These are phyloP conservation scores for Ceratocystis eucalypticola DNA, from an alignment of 2,329 filamentous ascomycete species.

Conservation along the genomic window DNA sequence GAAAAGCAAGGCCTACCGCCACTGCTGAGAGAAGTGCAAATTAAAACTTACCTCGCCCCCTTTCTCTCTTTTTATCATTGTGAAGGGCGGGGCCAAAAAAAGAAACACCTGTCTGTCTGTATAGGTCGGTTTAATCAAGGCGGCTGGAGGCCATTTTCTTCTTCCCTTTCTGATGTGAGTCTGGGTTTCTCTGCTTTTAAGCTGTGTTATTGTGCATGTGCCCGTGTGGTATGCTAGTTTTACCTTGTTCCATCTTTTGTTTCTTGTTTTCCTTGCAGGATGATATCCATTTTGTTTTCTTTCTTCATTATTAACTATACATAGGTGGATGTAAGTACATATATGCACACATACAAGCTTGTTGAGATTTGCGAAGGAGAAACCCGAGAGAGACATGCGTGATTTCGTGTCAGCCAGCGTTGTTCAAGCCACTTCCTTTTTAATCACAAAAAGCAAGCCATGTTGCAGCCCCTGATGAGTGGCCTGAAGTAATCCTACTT, in stretches of 20 bases:
- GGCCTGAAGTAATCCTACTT: not conserved
- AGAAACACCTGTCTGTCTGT: not conserved
- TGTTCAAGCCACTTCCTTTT: not conserved
- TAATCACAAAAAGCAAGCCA: not conserved
- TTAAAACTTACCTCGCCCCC: not conserved
- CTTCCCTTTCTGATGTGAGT: not conserved
- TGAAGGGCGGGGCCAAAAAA: not conserved
- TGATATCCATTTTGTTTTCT: conserved; percentile 9
- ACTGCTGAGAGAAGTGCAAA: not conserved
- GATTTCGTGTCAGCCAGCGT: not conserved
- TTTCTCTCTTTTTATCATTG: not conserved
- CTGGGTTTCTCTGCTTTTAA: not conserved
- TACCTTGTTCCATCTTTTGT: not conserved
- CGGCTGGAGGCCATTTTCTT: not conserved
- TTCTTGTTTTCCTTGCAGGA: not conserved
- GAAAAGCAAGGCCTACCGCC: not conserved
- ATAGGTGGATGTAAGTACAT: not conserved
- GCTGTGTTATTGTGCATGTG: not conserved
- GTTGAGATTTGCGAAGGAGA: not conserved
- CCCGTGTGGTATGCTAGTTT: not conserved
- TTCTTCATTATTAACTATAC: not conserved
- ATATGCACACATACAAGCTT: conserved; percentile 1
- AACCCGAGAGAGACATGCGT: not conserved
- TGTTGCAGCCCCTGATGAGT: not conserved
- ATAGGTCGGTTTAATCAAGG: not conserved